Base-by-base conservation (phyloP, 2,329 filamentous ascomycete species). In the Aspergillus ruber region DNA sequence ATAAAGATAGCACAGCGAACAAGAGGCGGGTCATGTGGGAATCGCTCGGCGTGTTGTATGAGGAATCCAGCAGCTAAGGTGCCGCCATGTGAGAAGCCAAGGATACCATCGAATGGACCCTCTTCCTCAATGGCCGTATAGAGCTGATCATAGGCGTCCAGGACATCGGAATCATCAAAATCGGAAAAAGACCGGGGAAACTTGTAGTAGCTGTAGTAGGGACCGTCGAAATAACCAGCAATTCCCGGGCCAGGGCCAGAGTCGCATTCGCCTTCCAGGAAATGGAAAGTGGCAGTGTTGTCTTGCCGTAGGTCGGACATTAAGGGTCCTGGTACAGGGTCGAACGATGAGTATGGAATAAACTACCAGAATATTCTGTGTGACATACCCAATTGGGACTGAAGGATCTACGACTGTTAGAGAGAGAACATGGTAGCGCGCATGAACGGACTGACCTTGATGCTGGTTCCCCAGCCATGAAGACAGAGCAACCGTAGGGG, bases 81-180 rank as follows among this genome's bases (percentile, higher is more conserved):
- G 12, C 57, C 65, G 6, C 65, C 65, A 35, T 68, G 63, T 9
- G 61, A 65, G 50, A 68, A 68, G 23, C 65, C 66, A 17, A 68
- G 50, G 36, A 67, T 48, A 6, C 63, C 64, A 33, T 69, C 65
- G 38, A 62, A 64, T 6, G 61, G 56, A 1, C 59, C 64, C 5
- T 62, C 57, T 15, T 59, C 53, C 2, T 53, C 49, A 27, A 67
- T 56, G 38, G 56, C 52, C 20, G 63, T 58, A 41, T 59, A 56
- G 20, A 65, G 51, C 9, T 56, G 45, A 25, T 58, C 51, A 38
- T 64, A 62, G 2, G 64, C 61, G 7, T 61, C 53, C 8, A 49
- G 40, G 7, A 63, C 45, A 29, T 29, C 25, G 5, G 62, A 52
- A 12, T 46, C 41, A 18, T 59, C 57, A 12, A 50, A 44, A 43